These are phyloP conservation scores for Nigrograna mackinnonii DNA, from an alignment of 2,329 filamentous ascomycete species.

Conservation along the genomic window DNA sequence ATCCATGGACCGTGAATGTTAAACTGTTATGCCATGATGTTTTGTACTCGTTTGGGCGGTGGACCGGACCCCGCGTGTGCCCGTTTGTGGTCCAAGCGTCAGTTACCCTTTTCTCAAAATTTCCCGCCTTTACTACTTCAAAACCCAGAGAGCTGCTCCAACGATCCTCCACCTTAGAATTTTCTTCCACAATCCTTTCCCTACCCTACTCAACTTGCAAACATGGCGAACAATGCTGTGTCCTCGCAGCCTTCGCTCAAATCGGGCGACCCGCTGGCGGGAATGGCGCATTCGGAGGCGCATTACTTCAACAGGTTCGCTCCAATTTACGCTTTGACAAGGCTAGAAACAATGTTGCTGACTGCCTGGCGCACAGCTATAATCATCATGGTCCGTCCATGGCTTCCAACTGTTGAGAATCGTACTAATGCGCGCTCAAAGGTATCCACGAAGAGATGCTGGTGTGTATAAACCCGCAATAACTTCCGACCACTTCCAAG, in stretches of 20 bases:
- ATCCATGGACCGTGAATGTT: too few species aligned
- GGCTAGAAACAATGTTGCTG: slow-evolving; percentile 32
- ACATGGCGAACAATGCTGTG: slow-evolving; percentile 31
- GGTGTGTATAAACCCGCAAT: slow-evolving; percentile 60
- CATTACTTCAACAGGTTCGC: slow-evolving; percentile 97
- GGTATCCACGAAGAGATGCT: slow-evolving; percentile 98
- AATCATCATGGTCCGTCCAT: slow-evolving; percentile 86
- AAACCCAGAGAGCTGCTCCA: too few species aligned
- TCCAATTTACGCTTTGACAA: slow-evolving; percentile 3
- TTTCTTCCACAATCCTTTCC: too few species aligned
- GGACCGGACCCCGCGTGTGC: too few species aligned
- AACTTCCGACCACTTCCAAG: slow-evolving; percentile 8
- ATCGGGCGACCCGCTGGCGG: slow-evolving; percentile 53
- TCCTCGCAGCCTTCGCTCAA: slow-evolving; percentile 26
- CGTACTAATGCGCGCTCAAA: slow-evolving; percentile 52
- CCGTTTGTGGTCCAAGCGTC: too few species aligned
- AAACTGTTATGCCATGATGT: too few species aligned
- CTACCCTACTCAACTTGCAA: too few species aligned
- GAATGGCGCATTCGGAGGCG: slow-evolving; percentile 91
- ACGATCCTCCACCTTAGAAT: too few species aligned
- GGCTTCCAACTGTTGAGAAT: slow-evolving; percentile 31
- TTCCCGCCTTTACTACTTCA: too few species aligned
- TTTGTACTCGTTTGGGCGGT: too few species aligned
- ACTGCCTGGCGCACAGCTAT: slow-evolving; percentile 65
- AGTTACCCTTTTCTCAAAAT: too few species aligned